phyloP scores from a whole-genome alignment of 441 rosid species.

The Pelargonium myrrhifolium region DNA sequence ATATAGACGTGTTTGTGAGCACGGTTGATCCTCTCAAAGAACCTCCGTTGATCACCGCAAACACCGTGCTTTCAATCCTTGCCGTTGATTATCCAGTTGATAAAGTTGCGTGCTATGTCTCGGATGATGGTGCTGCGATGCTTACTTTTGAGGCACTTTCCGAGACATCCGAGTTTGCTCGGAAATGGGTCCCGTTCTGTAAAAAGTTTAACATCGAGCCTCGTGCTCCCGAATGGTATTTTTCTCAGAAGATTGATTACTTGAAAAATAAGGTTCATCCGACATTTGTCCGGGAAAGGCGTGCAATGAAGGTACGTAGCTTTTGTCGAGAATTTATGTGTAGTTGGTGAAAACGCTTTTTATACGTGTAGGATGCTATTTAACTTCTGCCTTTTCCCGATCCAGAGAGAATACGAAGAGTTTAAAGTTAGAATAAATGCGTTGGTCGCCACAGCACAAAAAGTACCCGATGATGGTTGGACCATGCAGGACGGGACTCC shows the following conservation, averaged over 20 bases:
- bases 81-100: slow-evolving; percentile 93
- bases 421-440: slow-evolving; percentile 79
- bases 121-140: slow-evolving; percentile 99
- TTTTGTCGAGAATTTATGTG: not conserved
- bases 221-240: slow-evolving; percentile 96
- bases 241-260: slow-evolving; percentile 76
- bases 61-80: slow-evolving; percentile 88
- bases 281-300: slow-evolving; percentile 64
- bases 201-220: slow-evolving; percentile 80
- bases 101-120: slow-evolving; percentile 86
- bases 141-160: slow-evolving; percentile 95
- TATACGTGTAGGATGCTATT: not conserved
- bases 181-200: slow-evolving; percentile 97
- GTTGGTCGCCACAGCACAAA: slow-evolving; percentile 72
- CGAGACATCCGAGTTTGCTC: slow-evolving; percentile 90
- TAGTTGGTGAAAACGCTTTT: not conserved
- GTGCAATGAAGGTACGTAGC: slow-evolving; percentile 81
- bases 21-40: slow-evolving; percentile 96
- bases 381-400: slow-evolving; percentile 7
- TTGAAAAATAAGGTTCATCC: slow-evolving; percentile 76
- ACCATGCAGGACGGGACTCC: slow-evolving; percentile 98
- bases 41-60: slow-evolving; percentile 95
- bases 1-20: slow-evolving; percentile 76
- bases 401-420: slow-evolving; percentile 92
- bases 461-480: slow-evolving; percentile 99